Evolutionary conservation across 169 alveolate species (phyloP), one percentile per base, ranked within the genome.

Genomic region (Besnoitia besnoiti): DNA sequence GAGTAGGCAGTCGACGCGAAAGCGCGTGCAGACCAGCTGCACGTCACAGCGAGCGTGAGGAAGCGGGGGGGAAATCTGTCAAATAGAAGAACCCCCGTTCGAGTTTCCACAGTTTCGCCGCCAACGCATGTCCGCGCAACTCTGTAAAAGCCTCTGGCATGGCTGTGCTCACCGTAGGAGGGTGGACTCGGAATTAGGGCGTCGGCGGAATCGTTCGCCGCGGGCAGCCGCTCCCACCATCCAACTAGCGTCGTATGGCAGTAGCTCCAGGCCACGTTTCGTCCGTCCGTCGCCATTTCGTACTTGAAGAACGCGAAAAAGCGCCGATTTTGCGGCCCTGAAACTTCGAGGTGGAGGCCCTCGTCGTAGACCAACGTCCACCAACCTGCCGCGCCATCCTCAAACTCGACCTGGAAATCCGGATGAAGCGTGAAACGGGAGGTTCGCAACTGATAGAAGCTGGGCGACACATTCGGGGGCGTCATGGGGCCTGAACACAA

Each of bases 291-390:
- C 4, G 61, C 85, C 0, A 62, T 1, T 46, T 87, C 49, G 62
- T 87, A 87, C 33, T 87, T 87, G 85, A 87, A 62, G 55, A 87
- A 87, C 0, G 91, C 75, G 44, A 87, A 87, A 35, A 27, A 62
- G 2, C 59, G 61, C 39, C 39, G 12, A 27, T n/a, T 40, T 27
- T 40, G 55, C 19, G 91, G 91, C 16, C 42, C 42, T 2, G 77
- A 3, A 0, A 85, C 91, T 27, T 85, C 91, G 24, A 85, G 24
- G 40, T 51, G 91, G 10, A 87, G 46, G 0, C 91, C 91, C 91
- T 87, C 91, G 67, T 87, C 91, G 67, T 87, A 87, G 14, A 87
- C 91, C 49, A 87, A 21, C 44, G 91, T 87, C 91, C 91, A 87
- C 33, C 12, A 4, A 39, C 91, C 91, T 12, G 85, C 3, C 37